phyloP scores from a whole-genome alignment of 2,329 filamentous ascomycete genomes.

The Colletotrichum nymphaeae region DNA sequence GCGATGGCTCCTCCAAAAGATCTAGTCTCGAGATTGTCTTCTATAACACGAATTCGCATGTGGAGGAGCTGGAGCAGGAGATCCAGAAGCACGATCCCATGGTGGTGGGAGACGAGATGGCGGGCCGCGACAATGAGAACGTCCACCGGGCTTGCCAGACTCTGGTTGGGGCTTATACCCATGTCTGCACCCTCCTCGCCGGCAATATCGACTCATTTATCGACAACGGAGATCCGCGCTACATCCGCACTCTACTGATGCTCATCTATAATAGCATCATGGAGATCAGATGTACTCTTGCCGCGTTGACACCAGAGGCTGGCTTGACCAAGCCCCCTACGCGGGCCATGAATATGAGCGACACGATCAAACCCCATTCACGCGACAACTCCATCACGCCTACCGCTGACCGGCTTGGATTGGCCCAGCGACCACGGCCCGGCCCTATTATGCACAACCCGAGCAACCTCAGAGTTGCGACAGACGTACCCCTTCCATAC shows the following conservation, averaged over 20 bases:
- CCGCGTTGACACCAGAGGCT: constrained; percentile 44
- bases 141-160: constrained; percentile 73
- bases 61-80: constrained; percentile 73
- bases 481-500: constrained; percentile 62
- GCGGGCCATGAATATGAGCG: constrained; percentile 44
- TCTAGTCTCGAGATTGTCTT: constrained; percentile 75
- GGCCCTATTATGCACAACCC: constrained; percentile 58
- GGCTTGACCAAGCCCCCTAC: constrained; percentile 38
- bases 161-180: constrained; percentile 72
- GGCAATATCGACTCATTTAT: constrained; percentile 73
- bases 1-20: constrained; percentile 69
- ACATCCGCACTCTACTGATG: constrained; percentile 73
- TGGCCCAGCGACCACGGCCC: constrained; percentile 51
- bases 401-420: constrained; percentile 59
- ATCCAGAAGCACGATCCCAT: constrained; percentile 70
- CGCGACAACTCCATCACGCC: constrained; percentile 66
- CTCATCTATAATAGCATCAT: constrained; percentile 76
- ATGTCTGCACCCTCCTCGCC: constrained; percentile 71
- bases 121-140: constrained; percentile 69
- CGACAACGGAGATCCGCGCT: constrained; percentile 73
- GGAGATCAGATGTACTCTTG: constrained; percentile 69
- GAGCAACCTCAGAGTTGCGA: constrained; percentile 67
- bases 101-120: constrained; percentile 60
- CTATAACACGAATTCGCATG: constrained; percentile 75
- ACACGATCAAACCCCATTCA: constrained; percentile 62